Evolutionary conservation across 208 protist genomes (phyloP), one percentile per base, ranked within the genome.

Genomic region (Trypanosoma cruzi): DNA sequence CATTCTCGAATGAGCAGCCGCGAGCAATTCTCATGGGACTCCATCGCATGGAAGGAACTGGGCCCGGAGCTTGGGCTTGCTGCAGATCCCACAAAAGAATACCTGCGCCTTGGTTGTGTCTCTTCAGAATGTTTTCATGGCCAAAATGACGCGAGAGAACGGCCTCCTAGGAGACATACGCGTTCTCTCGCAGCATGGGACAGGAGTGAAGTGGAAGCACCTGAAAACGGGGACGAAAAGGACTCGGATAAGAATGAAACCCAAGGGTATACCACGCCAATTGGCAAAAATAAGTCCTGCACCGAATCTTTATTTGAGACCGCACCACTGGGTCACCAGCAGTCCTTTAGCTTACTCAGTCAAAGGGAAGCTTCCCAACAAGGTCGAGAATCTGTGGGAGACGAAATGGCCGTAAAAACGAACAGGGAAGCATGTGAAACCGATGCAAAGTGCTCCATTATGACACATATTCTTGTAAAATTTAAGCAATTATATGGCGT

Each of bases 401-500:
- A 26, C 26, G 64, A 57, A 37, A 36, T 18, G 40, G 34, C 0
- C 0, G 34, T 49, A 32, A 40, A 20, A 16, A 34, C 37, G 10
- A 54, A 56, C 3, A 63, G 28, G 16, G 70, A 69, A 28, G 44
- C 0, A 57, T 24, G 36, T 13, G 63, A 69, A 13, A 20, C 11
- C 16, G n/a, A 56, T 28, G 29, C 42, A 32, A 37, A 50, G 14
- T 60, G 71, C 20, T 56, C 48, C 0, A 7, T 36, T 10, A 63
- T 61, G 62, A 62, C 74, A 29, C 82, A 93, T 73, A 75, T 78
- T 11, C 55, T 94, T n/a, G 82, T 94, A 26, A 70, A 64, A n/a
- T 88, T 89, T 48, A 78, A 82, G 42, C 64, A 75, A 14, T 48
- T 82, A 7, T 94, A 88, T 66, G 86, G 78, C 10, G 66, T 90